Conservation (phyloP, 345 rosid genomes). For the Syzygium aqueum region DNA sequence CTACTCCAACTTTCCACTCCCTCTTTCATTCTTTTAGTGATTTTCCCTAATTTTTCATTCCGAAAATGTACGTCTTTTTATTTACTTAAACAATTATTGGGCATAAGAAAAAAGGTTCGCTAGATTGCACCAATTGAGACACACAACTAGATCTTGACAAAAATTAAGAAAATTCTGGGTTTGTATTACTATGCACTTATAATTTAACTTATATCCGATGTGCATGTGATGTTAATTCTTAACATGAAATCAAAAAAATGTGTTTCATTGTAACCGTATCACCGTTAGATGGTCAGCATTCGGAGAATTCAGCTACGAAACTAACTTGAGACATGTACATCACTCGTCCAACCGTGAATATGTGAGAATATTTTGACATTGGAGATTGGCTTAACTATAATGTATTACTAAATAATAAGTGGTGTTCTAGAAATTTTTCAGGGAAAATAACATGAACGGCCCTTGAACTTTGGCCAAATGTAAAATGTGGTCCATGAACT, state of each 20-base stretch:
- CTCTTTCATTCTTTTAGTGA: background rate
- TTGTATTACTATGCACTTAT: no score
- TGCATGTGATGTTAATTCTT: no score
- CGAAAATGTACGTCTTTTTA: background rate
- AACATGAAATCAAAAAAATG: background rate
- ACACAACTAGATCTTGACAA: background rate
- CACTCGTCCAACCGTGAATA: background rate
- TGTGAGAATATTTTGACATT: background rate
- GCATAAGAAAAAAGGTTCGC: background rate
- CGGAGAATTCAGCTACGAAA: background rate
- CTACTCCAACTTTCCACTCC: background rate
- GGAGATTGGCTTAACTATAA: background rate
- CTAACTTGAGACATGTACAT: background rate
- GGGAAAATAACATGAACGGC: no score
- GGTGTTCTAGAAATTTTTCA: background rate
- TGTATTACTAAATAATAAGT: background rate
- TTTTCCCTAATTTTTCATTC: background rate
- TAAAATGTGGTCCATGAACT: no score
- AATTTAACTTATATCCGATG: no score
- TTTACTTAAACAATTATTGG: background rate
- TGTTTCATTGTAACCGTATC: background rate
- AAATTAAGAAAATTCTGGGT: background rate
- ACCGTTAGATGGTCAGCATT: background rate
- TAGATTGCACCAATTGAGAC: background rate
- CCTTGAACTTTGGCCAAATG: no score